Evolutionary conservation across 2,329 filamentous ascomycete genomes (phyloP).

Genomic region (Aspergillus cejpii): DNA sequence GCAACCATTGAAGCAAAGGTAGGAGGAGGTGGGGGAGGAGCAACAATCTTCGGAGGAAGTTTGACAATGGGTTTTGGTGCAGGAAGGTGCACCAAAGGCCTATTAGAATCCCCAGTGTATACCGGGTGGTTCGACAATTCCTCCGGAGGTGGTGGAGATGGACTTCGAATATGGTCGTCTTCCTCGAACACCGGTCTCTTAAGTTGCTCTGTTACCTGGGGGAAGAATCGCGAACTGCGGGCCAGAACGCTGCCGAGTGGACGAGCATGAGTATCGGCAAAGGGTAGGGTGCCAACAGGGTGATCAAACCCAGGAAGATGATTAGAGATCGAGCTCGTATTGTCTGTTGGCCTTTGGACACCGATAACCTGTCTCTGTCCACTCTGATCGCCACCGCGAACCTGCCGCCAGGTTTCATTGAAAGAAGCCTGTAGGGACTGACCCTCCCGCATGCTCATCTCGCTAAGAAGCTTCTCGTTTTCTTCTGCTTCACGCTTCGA

Average conservation of each 20-base stretch:
- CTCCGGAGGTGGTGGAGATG: slow-evolving; percentile 54
- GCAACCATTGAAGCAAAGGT: slow-evolving; percentile 41
- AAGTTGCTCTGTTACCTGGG: slow-evolving; percentile 34
- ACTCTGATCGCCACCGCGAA: slow-evolving; percentile 37
- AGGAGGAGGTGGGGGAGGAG: slow-evolving; percentile 42
- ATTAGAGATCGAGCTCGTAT: slow-evolving; percentile 24
- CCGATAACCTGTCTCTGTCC: slow-evolving; percentile 36
- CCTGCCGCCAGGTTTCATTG: slow-evolving; percentile 44
- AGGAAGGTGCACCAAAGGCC: slow-evolving; percentile 54
- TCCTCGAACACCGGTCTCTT: slow-evolving; percentile 30
- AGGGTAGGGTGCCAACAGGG: slow-evolving; percentile 31
- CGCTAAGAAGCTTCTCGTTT: slow-evolving; percentile 36
- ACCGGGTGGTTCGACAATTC: slow-evolving; percentile 50
- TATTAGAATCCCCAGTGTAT: slow-evolving; percentile 45
- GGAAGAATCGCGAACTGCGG: slow-evolving; percentile 47
- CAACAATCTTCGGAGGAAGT: slow-evolving; percentile 58
- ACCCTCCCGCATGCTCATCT: slow-evolving; percentile 35
- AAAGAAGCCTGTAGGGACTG: slow-evolving; percentile 33
- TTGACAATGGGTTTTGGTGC: slow-evolving; percentile 66
- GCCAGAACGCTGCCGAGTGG: slow-evolving; percentile 30
- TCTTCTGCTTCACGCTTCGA: slow-evolving; percentile 38
- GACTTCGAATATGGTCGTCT: slow-evolving; percentile 32
- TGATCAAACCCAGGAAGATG: slow-evolving; percentile 34
- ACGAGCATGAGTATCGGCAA: slow-evolving; percentile 31
- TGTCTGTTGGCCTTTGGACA: slow-evolving; percentile 31